Evolutionary conservation across 108 stramenopile species (phyloP).

Genomic region (Conticribra weissflogii): DNA sequence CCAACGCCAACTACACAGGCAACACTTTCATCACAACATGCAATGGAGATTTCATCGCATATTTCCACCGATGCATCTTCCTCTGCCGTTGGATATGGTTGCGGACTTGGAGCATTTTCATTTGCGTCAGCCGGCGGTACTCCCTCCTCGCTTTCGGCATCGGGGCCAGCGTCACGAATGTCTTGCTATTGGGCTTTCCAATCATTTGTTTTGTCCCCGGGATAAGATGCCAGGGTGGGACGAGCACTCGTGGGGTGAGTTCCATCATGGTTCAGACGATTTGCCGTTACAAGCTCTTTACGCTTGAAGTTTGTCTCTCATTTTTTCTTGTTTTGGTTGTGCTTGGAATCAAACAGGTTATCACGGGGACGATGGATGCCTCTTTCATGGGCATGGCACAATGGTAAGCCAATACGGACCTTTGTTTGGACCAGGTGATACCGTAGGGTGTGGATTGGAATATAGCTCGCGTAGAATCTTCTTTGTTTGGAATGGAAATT

Average conservation of each 20-base stretch:
- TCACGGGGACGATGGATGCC: constrained; percentile 86
- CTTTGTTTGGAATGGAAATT: constrained; percentile 82
- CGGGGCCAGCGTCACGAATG: constrained; percentile 45
- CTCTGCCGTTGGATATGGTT: background rate
- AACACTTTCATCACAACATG: background rate
- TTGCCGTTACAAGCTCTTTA: too few species aligned
- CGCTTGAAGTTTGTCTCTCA: too few species aligned
- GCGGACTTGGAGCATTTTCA: background rate
- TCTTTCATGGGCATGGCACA: constrained; percentile 74
- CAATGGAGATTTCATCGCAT: background rate
- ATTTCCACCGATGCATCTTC: background rate
- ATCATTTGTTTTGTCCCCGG: constrained; percentile 43
- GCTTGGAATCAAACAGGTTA: too few species aligned
- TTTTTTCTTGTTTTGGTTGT: too few species aligned
- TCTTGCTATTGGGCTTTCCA: constrained; percentile 77
- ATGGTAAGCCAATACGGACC: constrained; percentile 73
- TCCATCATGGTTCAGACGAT: too few species aligned
- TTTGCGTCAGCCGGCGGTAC: background rate
- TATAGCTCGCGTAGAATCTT: constrained; percentile 68
- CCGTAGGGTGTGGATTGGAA: constrained; percentile 87
- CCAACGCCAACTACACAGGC: background rate
- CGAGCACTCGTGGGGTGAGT: constrained; percentile 55
- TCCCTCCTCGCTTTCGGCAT: constrained; percentile 5
- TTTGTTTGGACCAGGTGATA: constrained; percentile 78
- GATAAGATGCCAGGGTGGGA: constrained; percentile 91